A percentile compares a stretch with the other conserved stretches of the same genome.
Evolutionary conservation across 2,329 filamentous ascomycete species (phyloP).

Genomic region (Colletotrichum phormii): DNA sequence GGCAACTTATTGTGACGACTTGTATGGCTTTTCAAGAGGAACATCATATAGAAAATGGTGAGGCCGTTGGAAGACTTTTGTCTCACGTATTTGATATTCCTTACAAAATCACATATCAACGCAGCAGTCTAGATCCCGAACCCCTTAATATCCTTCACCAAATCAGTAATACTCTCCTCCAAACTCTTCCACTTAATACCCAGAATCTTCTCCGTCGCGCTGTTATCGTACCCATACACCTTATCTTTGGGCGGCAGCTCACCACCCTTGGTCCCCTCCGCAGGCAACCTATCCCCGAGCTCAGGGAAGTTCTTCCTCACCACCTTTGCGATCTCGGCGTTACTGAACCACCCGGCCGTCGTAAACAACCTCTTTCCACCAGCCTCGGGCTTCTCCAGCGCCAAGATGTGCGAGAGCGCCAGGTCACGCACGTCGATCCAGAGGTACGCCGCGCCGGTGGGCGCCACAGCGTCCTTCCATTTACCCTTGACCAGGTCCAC

Average conservation of each 20-base stretch:
- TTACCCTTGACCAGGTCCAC: slow-evolving; percentile 61
- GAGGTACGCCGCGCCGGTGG: slow-evolving; percentile 53
- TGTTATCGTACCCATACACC: slow-evolving; percentile 68
- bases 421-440: slow-evolving; percentile 70
- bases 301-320: slow-evolving; percentile 63
- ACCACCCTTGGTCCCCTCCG: slow-evolving; percentile 56
- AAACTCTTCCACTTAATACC: slow-evolving; percentile 72
- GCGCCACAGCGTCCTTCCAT: slow-evolving; percentile 58
- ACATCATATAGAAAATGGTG: too few species aligned
- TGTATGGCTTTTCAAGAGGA: too few species aligned
- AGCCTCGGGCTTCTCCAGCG: slow-evolving; percentile 60
- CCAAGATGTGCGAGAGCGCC: slow-evolving; percentile 63
- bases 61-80: too few species aligned
- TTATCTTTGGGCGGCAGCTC: slow-evolving; percentile 51
- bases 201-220: slow-evolving; percentile 67
- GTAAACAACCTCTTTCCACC: slow-evolving; percentile 64
- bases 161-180: slow-evolving; percentile 72
- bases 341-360: slow-evolving; percentile 59
- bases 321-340: slow-evolving; percentile 56
- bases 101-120: too few species aligned
- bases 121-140: slow-evolving; percentile 41
- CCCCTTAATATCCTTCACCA: slow-evolving; percentile 54
- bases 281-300: slow-evolving; percentile 59
- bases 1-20: too few species aligned
- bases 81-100: too few species aligned